Percentiles rank a stretch among this genome's conserved stretches.
phyloP scores from a whole-genome alignment of 2,329 filamentous ascomycete genomes.

The Fusarium floridanum region DNA sequence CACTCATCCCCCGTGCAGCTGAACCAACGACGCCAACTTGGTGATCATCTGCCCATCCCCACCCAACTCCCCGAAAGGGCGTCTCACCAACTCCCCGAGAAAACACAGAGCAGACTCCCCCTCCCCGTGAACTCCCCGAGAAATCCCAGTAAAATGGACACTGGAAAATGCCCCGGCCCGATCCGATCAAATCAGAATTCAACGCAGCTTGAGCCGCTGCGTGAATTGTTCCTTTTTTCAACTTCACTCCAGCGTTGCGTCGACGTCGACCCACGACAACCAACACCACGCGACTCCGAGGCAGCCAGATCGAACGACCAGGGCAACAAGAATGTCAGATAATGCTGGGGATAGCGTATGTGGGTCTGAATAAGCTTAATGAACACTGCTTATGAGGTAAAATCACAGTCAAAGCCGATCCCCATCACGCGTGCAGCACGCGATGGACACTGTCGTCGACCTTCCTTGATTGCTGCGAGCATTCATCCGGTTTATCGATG shows the following conservation, averaged over 20 bases:
- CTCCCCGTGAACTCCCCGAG: conserved; percentile 30
- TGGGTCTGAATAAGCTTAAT: conserved; percentile 38
- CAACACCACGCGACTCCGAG: conserved; percentile 7
- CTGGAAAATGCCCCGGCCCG: conserved; percentile 1
- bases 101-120: conserved; percentile 9
- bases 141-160: conserved; percentile 5
- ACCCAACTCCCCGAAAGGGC: conserved; percentile 5
- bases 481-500: not conserved
- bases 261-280: conserved; percentile 4
- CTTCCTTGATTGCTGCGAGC: not conserved
- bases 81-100: conserved; percentile 29
- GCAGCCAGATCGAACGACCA: conserved; percentile 2
- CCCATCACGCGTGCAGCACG: not conserved
- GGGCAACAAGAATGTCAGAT: conserved; percentile 5
- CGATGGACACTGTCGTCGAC: not conserved
- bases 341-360: conserved; percentile 21
- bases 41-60: conserved; percentile 9
- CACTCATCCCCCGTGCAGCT: not conserved
- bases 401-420: conserved; percentile 6
- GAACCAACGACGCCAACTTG: not conserved
- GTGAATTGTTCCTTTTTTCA: conserved; percentile 16
- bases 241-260: conserved; percentile 16
- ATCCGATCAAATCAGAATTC: conserved; percentile 25
- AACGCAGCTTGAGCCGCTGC: conserved; percentile 10
- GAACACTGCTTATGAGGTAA: conserved; percentile 20